Conservation (phyloP, 2,329 filamentous ascomycete genomes). For the Fusarium haematococcum region DNA sequence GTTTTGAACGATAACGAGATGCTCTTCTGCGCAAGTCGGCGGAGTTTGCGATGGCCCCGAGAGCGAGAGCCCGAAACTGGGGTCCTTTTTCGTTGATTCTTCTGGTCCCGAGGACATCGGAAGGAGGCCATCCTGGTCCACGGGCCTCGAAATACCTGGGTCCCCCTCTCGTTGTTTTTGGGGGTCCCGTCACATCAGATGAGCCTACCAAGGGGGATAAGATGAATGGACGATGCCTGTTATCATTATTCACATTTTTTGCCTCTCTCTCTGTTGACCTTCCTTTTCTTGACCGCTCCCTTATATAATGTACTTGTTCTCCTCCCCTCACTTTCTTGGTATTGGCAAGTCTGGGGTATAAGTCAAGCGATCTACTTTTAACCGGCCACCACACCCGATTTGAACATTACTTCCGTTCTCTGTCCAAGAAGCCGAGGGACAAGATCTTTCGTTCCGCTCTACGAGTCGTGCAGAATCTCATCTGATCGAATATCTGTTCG, state of each 20-base stretch:
- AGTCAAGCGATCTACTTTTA: neutral
- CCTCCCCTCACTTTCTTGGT: neutral
- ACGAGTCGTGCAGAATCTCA: neutral
- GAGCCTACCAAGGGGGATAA: neutral
- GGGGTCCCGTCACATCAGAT: constrained; percentile 1
- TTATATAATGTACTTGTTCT: neutral
- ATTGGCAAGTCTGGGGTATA: neutral
- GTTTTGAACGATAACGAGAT: constrained; percentile 2
- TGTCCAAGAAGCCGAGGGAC: neutral
- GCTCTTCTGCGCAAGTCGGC: constrained; percentile 1
- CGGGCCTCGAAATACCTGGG: neutral
- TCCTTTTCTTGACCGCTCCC: neutral
- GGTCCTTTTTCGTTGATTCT: neutral
- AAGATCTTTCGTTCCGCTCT: neutral
- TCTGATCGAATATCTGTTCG: neutral
- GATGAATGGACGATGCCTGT: neutral
- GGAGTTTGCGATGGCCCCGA: constrained; percentile 18
- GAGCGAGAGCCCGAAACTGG: constrained; percentile 20
- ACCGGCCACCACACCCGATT: neutral
- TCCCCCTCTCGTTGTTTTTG: neutral
- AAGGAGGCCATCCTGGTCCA: neutral
- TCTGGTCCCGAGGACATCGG: constrained; percentile 6
- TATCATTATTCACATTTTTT: neutral
- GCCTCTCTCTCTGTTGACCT: neutral
- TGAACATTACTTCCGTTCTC: constrained; percentile 2